Evolutionary conservation across 805 yeast genomes (phyloP).

Genomic region (Cyberlindnera euphorbiae): DNA sequence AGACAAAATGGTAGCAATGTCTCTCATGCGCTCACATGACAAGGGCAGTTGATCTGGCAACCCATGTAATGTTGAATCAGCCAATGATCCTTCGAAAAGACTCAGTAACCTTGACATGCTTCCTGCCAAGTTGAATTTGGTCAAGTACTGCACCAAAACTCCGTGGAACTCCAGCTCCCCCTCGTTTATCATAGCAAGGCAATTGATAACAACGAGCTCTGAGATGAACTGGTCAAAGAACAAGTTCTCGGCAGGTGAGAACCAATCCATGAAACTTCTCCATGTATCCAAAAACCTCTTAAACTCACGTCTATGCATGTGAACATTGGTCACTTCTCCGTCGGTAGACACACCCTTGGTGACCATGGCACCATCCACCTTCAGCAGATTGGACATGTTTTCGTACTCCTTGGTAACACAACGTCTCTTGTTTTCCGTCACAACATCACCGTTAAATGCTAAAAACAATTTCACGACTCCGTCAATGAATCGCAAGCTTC

Average conservation of each 20-base stretch:
- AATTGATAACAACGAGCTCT: slow-evolving; percentile 13
- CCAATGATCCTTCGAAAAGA: too few relatives aligned
- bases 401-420: slow-evolving; percentile 6
- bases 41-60: slow-evolving; percentile 1
- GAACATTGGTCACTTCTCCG: slow-evolving; percentile 8
- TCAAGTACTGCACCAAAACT: slow-evolving; percentile 6
- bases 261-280: slow-evolving; percentile 5
- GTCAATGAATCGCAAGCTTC: slow-evolving; percentile 19
- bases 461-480: slow-evolving; percentile 10
- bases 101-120: too few relatives aligned
- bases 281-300: slow-evolving; percentile 10
- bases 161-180: slow-evolving; percentile 15
- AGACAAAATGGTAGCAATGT: slow-evolving; percentile 3
- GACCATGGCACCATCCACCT: slow-evolving; percentile 6
- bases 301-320: slow-evolving; percentile 6
- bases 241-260: neutral
- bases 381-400: slow-evolving; percentile 1
- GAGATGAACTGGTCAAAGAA: slow-evolving; percentile 16
- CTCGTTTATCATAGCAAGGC: slow-evolving; percentile 13
- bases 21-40: slow-evolving; percentile 8
- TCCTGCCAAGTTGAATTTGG: neutral
- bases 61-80: too few relatives aligned
- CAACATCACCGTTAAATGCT: slow-evolving; percentile 4
- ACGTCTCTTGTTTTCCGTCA: slow-evolving; percentile 2
- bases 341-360: slow-evolving; percentile 6